Conservation (phyloP, 768 basidiomycete genomes). For the Coprinopsis marcescibilis region DNA sequence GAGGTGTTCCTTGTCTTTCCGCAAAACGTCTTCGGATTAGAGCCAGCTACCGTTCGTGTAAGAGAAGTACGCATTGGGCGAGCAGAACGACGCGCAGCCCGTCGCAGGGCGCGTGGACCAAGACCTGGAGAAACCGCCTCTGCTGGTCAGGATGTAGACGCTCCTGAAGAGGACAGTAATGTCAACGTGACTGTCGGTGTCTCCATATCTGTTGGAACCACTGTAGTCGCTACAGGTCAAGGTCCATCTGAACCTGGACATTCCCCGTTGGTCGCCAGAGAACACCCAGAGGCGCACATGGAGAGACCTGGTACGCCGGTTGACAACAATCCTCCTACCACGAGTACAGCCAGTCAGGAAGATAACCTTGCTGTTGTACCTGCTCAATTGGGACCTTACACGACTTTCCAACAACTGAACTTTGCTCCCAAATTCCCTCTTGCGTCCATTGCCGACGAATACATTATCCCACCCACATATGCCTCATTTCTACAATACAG, state of each 20-base stretch:
- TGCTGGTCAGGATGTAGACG: constrained; percentile 38
- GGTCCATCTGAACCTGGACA: constrained; percentile 25
- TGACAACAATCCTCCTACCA: constrained; percentile 29
- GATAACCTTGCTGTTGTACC: constrained; percentile 65
- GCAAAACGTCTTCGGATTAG: constrained; percentile 88
- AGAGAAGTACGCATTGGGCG: constrained; percentile 89
- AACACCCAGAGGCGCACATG: constrained; percentile 34
- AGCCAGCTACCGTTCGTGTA: constrained; percentile 91
- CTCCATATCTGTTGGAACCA: constrained; percentile 41
- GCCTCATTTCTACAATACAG: constrained; percentile 71
- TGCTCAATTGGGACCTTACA: constrained; percentile 76
- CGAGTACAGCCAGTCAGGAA: constrained; percentile 44
- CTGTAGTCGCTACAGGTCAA: constrained; percentile 30
- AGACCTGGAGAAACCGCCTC: constrained; percentile 43
- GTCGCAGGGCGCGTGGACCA: constrained; percentile 70
- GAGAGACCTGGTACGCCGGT: constrained; percentile 24
- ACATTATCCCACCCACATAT: constrained; percentile 89
- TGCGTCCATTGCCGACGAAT: constrained; percentile 83
- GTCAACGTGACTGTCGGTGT: constrained; percentile 61
- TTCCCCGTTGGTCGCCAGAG: constrained; percentile 35
- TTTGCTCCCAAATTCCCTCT: constrained; percentile 88
- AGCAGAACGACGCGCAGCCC: constrained; percentile 79
- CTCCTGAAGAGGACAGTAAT: constrained; percentile 48
- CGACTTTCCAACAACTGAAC: constrained; percentile 84
- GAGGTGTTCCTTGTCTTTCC: constrained; percentile 89